Conservation (phyloP, 768 basidiomycete species). For the Hemileccinum impolitum region DNA sequence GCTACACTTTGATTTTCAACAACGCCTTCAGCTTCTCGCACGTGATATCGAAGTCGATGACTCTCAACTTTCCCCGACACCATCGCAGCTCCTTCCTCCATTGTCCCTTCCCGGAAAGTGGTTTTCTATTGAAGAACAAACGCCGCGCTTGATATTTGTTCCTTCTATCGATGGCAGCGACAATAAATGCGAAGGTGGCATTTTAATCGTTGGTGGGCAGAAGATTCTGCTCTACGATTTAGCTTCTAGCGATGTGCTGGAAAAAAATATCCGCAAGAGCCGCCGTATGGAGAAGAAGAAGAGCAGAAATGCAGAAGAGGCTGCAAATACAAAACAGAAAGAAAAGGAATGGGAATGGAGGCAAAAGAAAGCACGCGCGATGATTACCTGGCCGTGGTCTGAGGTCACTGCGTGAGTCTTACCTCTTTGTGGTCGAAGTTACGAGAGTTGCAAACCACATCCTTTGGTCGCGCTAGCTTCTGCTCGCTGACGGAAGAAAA, state of each 20-base stretch:
- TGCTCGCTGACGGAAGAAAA: constrained; percentile 46
- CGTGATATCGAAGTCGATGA: constrained; percentile 52
- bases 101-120: constrained; percentile 49
- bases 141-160: constrained; percentile 41
- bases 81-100: constrained; percentile 45
- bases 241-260: constrained; percentile 43
- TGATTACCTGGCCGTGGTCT: constrained; percentile 74
- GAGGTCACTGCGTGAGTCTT: constrained; percentile 62
- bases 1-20: constrained; percentile 60
- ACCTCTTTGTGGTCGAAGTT: not conserved
- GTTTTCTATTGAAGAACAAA: constrained; percentile 37
- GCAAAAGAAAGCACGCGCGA: constrained; percentile 52
- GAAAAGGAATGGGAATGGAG: constrained; percentile 53
- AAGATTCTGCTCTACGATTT: constrained; percentile 63
- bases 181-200: constrained; percentile 52
- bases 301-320: constrained; percentile 41
- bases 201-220: constrained; percentile 67
- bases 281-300: constrained; percentile 51
- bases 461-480: constrained; percentile 37
- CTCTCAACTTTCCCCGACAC: constrained; percentile 47
- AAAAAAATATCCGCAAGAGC: constrained; percentile 54
- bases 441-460: not conserved
- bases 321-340: constrained; percentile 48
- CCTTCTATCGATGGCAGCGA: constrained; percentile 22
- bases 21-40: constrained; percentile 59